Base-by-base conservation (phyloP, 1,284 basidiomycete genomes). In the Takashimella tepidaria region DNA sequence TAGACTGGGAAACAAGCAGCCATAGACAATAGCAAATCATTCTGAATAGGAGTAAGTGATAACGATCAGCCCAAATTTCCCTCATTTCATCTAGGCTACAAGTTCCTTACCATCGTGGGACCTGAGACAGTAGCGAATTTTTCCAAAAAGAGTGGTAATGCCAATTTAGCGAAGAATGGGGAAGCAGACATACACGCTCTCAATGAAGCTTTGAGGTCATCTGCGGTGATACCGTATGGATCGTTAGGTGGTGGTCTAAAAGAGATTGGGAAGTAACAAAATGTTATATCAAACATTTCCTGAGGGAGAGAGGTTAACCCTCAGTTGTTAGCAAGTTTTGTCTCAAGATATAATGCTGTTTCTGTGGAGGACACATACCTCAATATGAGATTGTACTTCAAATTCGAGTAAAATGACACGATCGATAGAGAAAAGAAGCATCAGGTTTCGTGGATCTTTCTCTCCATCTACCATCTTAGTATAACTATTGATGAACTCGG, bases 261-360 rank as follows among this genome's bases (percentile, higher is more conserved):
- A 1, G 92, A 92, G 62, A 99, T 98, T 1, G 96, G 96, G 76
- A 98, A 99, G 76, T 99, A 99, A 75, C 96, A 98, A 74, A 93
- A 98, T 0, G 87, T 89, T 67, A 98, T 85, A 68, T 98, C 91
- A 77, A 96, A 98, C 55, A 98, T 79, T 54, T 87, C 83, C 90
- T 95, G 64, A 3, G n/a, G 4, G 25, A 47, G 23, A 37, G 10
- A 16, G 31, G 31, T 37, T 37, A 37, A 16, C 31, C 8, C 31
- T 8, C 31, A 37, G 31, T 8, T 37, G 8, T 37, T 8, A 37
- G 31, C 31, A 37, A 8, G 27, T 42, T n/a, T 20, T 16, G 10
- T 22, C 5, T 21, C 10, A 27, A 27, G 47, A 1, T 31, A 19
- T 41, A 8, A 3, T n/a, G n/a, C n/a, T n/a, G n/a, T n/a, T n/a